Percentiles rank a stretch among this genome's conserved stretches.
phyloP scores from a whole-genome alignment of 495 filamentous ascomycete genomes.

The Neurospora sp. region DNA sequence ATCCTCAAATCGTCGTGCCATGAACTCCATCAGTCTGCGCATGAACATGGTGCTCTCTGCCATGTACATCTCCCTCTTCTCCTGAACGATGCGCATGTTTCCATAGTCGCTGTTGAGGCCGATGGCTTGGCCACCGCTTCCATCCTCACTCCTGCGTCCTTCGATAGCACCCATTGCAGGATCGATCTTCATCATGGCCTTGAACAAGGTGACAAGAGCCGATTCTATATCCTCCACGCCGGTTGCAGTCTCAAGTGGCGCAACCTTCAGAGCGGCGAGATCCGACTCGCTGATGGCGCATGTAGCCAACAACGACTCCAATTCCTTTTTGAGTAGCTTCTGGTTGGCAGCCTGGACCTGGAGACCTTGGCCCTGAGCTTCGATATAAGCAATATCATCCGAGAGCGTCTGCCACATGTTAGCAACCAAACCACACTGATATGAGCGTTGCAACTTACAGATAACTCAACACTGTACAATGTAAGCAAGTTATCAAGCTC shows the following conservation, averaged over 20 bases:
- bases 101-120: constrained; percentile 72
- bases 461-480: constrained; percentile 86
- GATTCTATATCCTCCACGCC: constrained; percentile 68
- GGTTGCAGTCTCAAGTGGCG: constrained; percentile 57
- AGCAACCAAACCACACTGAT: constrained; percentile 24
- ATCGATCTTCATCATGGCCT: constrained; percentile 92
- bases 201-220: constrained; percentile 72
- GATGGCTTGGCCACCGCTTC: constrained; percentile 35
- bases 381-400: constrained; percentile 92
- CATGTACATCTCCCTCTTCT: constrained; percentile 83
- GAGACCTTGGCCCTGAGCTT: constrained; percentile 90
- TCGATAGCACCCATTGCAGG: constrained; percentile 53
- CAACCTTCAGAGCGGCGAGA: constrained; percentile 60
- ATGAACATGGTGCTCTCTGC: constrained; percentile 62
- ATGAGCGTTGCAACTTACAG: constrained; percentile 46
- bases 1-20: constrained; percentile 70
- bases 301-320: constrained; percentile 70
- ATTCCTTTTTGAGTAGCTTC: constrained; percentile 80
- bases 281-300: constrained; percentile 74
- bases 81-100: constrained; percentile 84
- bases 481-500: constrained; percentile 89
- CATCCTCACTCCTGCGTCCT: constrained; percentile 40
- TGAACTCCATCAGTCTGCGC: constrained; percentile 65
- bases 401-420: constrained; percentile 61
- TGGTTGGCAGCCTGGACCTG: constrained; percentile 97